Base-by-base conservation (phyloP, 2,329 filamentous ascomycete species). In the Monosporascus cannonballus region DNA sequence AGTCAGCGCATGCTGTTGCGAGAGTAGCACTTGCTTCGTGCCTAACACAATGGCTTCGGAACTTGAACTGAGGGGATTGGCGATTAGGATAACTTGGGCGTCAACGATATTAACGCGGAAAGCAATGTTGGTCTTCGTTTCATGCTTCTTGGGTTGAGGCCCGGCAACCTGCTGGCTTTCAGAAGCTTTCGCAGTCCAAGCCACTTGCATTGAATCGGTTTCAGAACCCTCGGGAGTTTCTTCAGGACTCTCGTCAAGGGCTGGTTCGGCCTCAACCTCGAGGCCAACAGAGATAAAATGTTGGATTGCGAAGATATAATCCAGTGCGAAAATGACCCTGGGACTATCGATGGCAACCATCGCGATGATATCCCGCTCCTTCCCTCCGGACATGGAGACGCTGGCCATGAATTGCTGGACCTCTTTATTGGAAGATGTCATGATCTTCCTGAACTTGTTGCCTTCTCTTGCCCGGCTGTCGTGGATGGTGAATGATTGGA, bases 331-430 rank as follows among this genome's bases (percentile, higher is more conserved):
- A 54, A 99, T 97, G 51, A 99, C 83, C 3, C 91, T 83, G 2
- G 94, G 94, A 61, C 94, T 99, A 65, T 99, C 94, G 56, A 99
- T 85, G 0, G 92, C 96, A 53, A 96, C 82, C 70, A 99, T 88
- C 2, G 90, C 90, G 63, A 97, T 95, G 52, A 97, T 71, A 66
- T 85, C 89, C 54, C 85, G 84, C 41, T 96, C 87, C 36, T 84
- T 76, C 3, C 91, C 91, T 17, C 91, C 89, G 0, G 92, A 91
- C 71, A 99, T 95, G 0, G 92, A 95, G 4, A 99, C 76, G 67
- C 89, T 96, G 18, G 94, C 94, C 94, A 99, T 99, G 65, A 99
- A 92, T 63, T 99, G 95, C 68, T 97, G 92, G 46, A 94, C 91
- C 52, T 92, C 87, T 61, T 91, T 93, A 70, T 96, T 97, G 64